Evolutionary conservation across 805 yeast species (phyloP).

Genomic region (Yamadazyma nakazawae): DNA sequence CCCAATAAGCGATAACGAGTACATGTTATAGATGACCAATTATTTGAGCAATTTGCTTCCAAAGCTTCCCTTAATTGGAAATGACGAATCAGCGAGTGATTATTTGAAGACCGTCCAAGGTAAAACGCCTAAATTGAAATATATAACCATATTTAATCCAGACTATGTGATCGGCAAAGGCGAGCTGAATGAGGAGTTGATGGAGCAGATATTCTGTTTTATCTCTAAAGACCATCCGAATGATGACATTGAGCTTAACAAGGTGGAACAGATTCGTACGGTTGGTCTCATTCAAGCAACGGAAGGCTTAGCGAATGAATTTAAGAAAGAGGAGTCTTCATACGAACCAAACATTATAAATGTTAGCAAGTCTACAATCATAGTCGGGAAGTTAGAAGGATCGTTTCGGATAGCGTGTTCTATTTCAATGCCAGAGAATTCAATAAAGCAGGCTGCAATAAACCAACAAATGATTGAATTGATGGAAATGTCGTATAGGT

Average conservation of each 20-base stretch:
- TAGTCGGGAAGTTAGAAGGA: slow-evolving; percentile 24
- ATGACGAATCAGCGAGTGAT: slow-evolving; percentile 3
- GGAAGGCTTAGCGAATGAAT: slow-evolving; percentile 26
- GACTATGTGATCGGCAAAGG: slow-evolving; percentile 19
- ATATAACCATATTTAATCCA: slow-evolving; percentile 31
- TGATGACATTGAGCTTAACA: slow-evolving; percentile 9
- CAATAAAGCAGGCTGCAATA: slow-evolving; percentile 17
- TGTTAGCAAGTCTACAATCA: slow-evolving; percentile 23
- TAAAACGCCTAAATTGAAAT: slow-evolving; percentile 13
- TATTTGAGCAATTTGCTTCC: slow-evolving; percentile 30
- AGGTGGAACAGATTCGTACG: slow-evolving; percentile 25
- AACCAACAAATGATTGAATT: slow-evolving; percentile 25
- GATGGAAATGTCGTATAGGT: slow-evolving; percentile 19
- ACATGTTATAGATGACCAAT: slow-evolving; percentile 10
- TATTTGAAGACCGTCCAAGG: slow-evolving; percentile 14
- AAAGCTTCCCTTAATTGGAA: slow-evolving; percentile 16
- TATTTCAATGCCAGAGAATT: slow-evolving; percentile 16
- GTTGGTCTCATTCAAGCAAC: slow-evolving; percentile 39
- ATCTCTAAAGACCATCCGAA: slow-evolving; percentile 15
- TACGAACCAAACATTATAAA: slow-evolving; percentile 17
- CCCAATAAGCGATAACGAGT: slow-evolving; percentile 1
- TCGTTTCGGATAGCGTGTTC: slow-evolving; percentile 27
- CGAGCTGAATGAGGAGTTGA: slow-evolving; percentile 29
- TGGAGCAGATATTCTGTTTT: slow-evolving; percentile 33
- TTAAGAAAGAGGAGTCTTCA: slow-evolving; percentile 7